These are phyloP conservation scores for Cryptosporidium muris DNA, from an alignment of 169 alveolate species.

Conservation along the genomic window DNA sequence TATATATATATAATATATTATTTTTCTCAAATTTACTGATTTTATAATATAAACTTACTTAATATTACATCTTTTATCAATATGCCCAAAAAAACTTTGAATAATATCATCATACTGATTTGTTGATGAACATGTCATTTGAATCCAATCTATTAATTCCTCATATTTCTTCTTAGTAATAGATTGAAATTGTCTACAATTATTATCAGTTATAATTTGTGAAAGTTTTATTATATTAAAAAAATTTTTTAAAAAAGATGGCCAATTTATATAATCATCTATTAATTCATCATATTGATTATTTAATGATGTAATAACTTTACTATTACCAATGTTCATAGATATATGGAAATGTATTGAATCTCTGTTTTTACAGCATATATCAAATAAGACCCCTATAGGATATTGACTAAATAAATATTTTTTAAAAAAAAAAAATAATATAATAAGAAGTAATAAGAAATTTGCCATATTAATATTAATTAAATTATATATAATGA, in stretches of 20 bases:
- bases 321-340: neutral
- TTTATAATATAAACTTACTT: conserved; percentile 33
- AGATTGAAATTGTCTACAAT: conserved; percentile 42
- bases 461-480: neutral
- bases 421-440: no score
- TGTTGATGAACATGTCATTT: conserved; percentile 26
- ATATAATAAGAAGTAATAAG: neutral
- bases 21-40: neutral
- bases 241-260: conserved; percentile 1
- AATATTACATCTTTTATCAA: conserved; percentile 14
- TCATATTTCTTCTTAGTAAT: conserved; percentile 27
- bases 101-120: conserved; percentile 10
- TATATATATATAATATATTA: conserved; percentile 1
- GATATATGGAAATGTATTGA: neutral
- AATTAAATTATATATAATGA: neutral
- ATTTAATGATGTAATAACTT: neutral
- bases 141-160: conserved; percentile 3
- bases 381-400: conserved; percentile 38
- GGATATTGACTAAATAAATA: conserved; percentile 19
- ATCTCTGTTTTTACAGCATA: neutral
- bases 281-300: neutral
- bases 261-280: neutral
- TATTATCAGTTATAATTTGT: conserved; percentile 24
- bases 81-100: conserved; percentile 7
- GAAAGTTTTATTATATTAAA: conserved; percentile 51